Percentiles rank a stretch among this genome's conserved stretches.
Conservation (phyloP, 495 filamentous ascomycete species). For the Aspergillus ostianus region DNA sequence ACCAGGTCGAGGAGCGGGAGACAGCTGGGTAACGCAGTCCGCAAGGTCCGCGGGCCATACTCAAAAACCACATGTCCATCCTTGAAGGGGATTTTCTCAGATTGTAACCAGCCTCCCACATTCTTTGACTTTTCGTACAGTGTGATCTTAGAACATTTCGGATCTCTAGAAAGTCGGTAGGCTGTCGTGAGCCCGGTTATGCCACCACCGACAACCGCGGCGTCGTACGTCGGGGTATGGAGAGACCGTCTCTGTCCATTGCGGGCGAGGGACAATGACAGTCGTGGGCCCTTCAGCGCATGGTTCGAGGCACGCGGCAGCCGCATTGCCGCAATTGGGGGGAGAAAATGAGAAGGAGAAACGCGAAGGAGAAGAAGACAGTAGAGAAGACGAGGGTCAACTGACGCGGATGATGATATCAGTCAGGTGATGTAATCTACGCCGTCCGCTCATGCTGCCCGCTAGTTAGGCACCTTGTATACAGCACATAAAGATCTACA, state of each 20-base stretch:
- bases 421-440: not conserved
- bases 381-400: not conserved
- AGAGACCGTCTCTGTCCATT: conserved; percentile 20
- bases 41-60: conserved; percentile 78
- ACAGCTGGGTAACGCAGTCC: conserved; percentile 47
- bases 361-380: conserved; percentile 1
- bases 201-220: conserved; percentile 82
- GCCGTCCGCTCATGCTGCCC: not conserved
- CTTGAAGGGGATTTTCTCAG: conserved; percentile 60
- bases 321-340: conserved; percentile 31
- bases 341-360: conserved; percentile 9
- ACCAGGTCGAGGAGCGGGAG: conserved; percentile 58
- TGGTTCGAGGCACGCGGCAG: conserved; percentile 23
- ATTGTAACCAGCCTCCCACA: conserved; percentile 83
- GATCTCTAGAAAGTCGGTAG: conserved; percentile 62
- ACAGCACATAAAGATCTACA: no score
- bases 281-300: conserved; percentile 18
- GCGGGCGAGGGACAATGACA: conserved; percentile 18
- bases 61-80: conserved; percentile 71
- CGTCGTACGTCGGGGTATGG: conserved; percentile 37
- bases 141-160: conserved; percentile 63
- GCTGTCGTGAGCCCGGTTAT: conserved; percentile 86
- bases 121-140: conserved; percentile 70
- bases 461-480: no score
- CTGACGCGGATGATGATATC: not conserved